A percentile compares a stretch with the other conserved stretches of the same genome.
Conservation (phyloP, 495 filamentous ascomycete genomes). For the Xylaria flabelliformis region DNA sequence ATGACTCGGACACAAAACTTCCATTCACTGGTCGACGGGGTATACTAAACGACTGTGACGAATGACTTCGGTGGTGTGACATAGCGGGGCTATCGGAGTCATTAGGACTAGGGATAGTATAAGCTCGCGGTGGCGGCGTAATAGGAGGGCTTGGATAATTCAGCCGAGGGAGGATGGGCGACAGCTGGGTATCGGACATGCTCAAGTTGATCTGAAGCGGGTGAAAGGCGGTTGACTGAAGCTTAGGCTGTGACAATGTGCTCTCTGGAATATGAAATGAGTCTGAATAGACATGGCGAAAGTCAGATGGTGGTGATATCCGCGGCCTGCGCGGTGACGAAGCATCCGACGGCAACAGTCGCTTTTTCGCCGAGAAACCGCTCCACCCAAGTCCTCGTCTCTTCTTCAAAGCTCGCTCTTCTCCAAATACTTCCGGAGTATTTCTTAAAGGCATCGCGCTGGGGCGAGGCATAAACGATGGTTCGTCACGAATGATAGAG, state of each 20-base stretch:
- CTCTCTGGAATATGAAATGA: constrained; percentile 51
- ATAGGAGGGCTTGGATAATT: constrained; percentile 40
- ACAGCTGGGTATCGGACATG: constrained; percentile 67
- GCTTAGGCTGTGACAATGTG: constrained; percentile 31
- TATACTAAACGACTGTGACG: constrained; percentile 58
- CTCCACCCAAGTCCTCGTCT: constrained; percentile 42
- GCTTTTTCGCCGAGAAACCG: constrained; percentile 43
- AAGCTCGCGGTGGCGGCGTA: constrained; percentile 50
- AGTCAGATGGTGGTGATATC: constrained; percentile 57
- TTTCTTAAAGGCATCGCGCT: constrained; percentile 40
- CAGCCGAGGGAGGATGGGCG: constrained; percentile 64
- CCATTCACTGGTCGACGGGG: constrained; percentile 52
- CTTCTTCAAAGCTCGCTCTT: constrained; percentile 45
- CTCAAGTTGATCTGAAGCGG: constrained; percentile 81
- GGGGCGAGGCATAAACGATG: constrained; percentile 44
- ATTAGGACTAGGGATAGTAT: constrained; percentile 43
- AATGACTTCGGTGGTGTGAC: constrained; percentile 53
- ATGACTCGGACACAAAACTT: constrained; percentile 41
- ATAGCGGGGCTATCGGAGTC: constrained; percentile 46
- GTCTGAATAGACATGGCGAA: constrained; percentile 57
- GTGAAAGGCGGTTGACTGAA: constrained; percentile 59
- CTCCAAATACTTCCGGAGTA: constrained; percentile 36
- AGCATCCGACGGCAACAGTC: constrained; percentile 39
- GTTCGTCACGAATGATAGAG: constrained; percentile 48
- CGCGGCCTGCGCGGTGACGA: constrained; percentile 49